Evolutionary conservation across 1,284 basidiomycete species (phyloP), one percentile per base, ranked within the genome.

Genomic region (Wallemia hederae): DNA sequence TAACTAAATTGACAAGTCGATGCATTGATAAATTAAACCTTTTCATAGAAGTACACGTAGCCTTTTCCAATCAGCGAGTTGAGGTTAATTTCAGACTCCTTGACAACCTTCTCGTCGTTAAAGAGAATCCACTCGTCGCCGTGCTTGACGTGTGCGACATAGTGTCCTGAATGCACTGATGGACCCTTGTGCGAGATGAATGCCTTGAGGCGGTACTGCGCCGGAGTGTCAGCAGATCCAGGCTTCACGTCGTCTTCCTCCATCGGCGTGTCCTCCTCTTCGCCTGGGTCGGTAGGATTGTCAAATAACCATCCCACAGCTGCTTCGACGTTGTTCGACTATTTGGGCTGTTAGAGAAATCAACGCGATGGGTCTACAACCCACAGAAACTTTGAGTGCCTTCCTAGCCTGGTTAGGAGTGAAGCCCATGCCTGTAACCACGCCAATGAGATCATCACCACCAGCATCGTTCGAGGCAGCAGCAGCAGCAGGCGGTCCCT

Each of bases 281-380:
- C 80, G 24, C 88, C 89, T 1, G 70, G 75, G 65, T 96, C 90
- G 62, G 88, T 88, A 0, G 90, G 84, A 67, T 98, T 85, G 63
- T 79, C 87, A 72, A 98, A 97, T n/a, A 97, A 73, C 92, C 92
- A 98, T 65, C 94, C 91, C 1, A 97, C 80, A 0, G 91, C 91
- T 25, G 83, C 78, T 66, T 92, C 90, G 0, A 80, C 71, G 66
- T 88, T 78, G 22, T 49, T 49, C 3, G 39, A 49, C 39, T 49
- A 49, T 7, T 49, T 14, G 3, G 14, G 11, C 11, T 49, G 11
- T n/a, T n/a, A n/a, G n/a, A n/a, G n/a, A n/a, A n/a, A n/a, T n/a
- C n/a, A n/a, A n/a, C n/a, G n/a, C n/a, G n/a, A 22, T 49, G 11
- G 22, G 11, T 5, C 19, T 33, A 9, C 31, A 49, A 49, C 39